phyloP scores from a whole-genome alignment of 495 filamentous ascomycete genomes.

The Glarea lozoyensis region DNA sequence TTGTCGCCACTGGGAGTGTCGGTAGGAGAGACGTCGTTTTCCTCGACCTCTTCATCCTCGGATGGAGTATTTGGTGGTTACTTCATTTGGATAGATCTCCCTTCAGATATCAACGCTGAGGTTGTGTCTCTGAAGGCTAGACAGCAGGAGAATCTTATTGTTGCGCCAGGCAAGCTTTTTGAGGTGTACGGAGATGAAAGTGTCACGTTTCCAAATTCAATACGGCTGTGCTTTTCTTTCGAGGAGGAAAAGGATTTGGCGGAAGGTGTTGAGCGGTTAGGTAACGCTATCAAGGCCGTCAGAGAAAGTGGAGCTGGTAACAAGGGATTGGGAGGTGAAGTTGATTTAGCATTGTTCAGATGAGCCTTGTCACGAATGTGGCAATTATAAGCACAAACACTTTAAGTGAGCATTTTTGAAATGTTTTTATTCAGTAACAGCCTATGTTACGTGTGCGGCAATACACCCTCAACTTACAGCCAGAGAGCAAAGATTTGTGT shows the following conservation, averaged over 20 bases:
- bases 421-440: constrained; percentile 12
- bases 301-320: background rate
- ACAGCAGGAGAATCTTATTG: constrained; percentile 48
- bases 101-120: constrained; percentile 35
- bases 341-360: constrained; percentile 12
- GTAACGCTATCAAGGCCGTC: constrained; percentile 27
- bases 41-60: too few relatives aligned
- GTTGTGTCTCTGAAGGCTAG: constrained; percentile 49
- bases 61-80: constrained; percentile 55
- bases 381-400: background rate
- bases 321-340: background rate
- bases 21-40: constrained; percentile 19
- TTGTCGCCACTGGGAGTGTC: constrained; percentile 52
- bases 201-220: constrained; percentile 38
- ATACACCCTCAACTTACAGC: constrained; percentile 3
- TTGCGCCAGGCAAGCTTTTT: constrained; percentile 59
- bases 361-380: constrained; percentile 4
- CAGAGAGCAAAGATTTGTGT: constrained; percentile 11
- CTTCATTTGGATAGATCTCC: constrained; percentile 71
- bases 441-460: constrained; percentile 4
- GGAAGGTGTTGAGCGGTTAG: constrained; percentile 61
- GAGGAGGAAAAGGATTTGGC: constrained; percentile 57
- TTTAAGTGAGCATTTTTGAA: constrained; percentile 3
- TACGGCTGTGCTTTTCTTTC: constrained; percentile 71
- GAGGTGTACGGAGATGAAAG: constrained; percentile 49